phyloP scores from a whole-genome alignment of 306 rosid species.

The Macrotyloma uniflorum region DNA sequence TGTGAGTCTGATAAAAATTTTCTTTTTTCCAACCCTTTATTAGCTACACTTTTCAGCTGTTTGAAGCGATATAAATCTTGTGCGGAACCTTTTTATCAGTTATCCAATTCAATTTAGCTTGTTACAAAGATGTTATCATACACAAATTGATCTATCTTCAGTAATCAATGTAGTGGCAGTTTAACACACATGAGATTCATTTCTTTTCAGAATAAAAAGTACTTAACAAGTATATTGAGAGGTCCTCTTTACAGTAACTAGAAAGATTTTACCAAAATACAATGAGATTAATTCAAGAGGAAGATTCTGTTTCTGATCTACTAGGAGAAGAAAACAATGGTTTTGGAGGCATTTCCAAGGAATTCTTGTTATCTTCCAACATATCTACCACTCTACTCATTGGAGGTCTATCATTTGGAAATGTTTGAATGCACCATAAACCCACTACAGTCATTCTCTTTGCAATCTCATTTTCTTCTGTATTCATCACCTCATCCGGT shows the following conservation, averaged over 20 bases:
- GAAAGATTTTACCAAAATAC: not conserved
- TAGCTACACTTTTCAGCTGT: no score
- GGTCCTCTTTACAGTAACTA: not conserved
- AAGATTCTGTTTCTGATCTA: not conserved
- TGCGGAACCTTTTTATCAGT: no score
- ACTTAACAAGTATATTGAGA: not conserved
- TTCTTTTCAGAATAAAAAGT: not conserved
- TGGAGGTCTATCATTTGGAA: conserved; percentile 43
- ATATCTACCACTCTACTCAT: conserved; percentile 51
- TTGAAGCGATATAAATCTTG: no score
- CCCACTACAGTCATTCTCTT: conserved; percentile 51
- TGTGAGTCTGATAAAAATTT: no score
- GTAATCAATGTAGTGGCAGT: not conserved
- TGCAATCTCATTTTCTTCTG: conserved; percentile 30
- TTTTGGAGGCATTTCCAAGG: conserved; percentile 45
- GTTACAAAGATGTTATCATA: not conserved
- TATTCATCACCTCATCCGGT: not conserved
- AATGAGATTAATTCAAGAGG: not conserved
- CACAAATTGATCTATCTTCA: not conserved
- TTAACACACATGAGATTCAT: not conserved
- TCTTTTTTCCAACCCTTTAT: no score
- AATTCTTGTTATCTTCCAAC: conserved; percentile 44
- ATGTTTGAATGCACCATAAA: conserved; percentile 47
- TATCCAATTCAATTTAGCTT: no score
- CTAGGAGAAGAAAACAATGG: conserved; percentile 39